phyloP scores from a whole-genome alignment of 2,329 filamentous ascomycete genomes.

The Aspergillus costaricaensis region DNA sequence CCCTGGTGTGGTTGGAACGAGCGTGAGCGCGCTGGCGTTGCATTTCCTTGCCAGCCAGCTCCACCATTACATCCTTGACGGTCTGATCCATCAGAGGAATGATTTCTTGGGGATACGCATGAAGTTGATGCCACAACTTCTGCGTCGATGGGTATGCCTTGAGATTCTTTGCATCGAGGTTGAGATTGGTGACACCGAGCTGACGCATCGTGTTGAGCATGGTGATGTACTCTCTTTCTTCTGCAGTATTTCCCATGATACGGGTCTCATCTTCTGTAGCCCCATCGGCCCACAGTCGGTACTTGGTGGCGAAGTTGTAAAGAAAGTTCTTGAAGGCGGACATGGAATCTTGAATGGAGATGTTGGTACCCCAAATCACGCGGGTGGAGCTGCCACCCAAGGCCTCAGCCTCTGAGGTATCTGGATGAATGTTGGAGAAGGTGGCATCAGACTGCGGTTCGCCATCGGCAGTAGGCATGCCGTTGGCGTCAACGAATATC shows the following conservation, averaged over 20 bases:
- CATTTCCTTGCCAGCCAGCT: slow-evolving; percentile 80
- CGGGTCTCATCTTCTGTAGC: slow-evolving; percentile 73
- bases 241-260: slow-evolving; percentile 66
- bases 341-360: slow-evolving; percentile 88
- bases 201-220: slow-evolving; percentile 89
- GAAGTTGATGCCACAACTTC: slow-evolving; percentile 93
- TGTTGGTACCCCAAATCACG: slow-evolving; percentile 96
- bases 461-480: slow-evolving; percentile 57
- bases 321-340: slow-evolving; percentile 88
- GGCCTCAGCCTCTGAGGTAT: slow-evolving; percentile 86
- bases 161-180: slow-evolving; percentile 84
- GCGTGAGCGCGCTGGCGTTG: slow-evolving; percentile 64
- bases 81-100: slow-evolving; percentile 95
- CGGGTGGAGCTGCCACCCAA: slow-evolving; percentile 79
- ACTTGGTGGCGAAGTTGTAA: slow-evolving; percentile 87
- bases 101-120: slow-evolving; percentile 93
- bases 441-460: slow-evolving; percentile 60
- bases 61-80: slow-evolving; percentile 89
- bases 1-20: slow-evolving; percentile 50
- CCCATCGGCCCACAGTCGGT: slow-evolving; percentile 89
- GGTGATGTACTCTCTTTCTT: slow-evolving; percentile 79
- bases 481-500: slow-evolving; percentile 66
- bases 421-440: slow-evolving; percentile 71
- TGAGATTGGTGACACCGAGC: slow-evolving; percentile 79
- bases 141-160: slow-evolving; percentile 89